Evolutionary conservation across 371 early-diverging fungal species (phyloP), one percentile per base, ranked within the genome.

Genomic region (Capillidium rhysosporum): DNA sequence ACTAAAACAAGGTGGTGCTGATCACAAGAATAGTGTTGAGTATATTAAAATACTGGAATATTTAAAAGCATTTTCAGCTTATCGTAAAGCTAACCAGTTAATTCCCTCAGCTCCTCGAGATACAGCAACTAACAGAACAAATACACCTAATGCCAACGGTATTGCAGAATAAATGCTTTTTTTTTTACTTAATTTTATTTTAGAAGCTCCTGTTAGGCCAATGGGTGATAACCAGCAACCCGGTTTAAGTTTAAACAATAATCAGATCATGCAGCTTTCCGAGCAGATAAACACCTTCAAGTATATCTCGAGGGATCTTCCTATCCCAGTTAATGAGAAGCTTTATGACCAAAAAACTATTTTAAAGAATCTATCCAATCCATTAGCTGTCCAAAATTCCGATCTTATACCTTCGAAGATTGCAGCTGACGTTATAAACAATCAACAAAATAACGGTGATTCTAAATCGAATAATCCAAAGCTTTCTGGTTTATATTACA

Each of bases 251-350:
- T 51, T 51, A 34, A 51, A 18, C 21, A 18, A 20, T 2, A 29
- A 39, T 23, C 51, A 51, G 9, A 29, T 51, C 23, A 18, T 31
- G 34, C 18, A 51, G 23, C 38, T 51, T 8, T 23, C 51, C 10
- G 20, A 21, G 4, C 51, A 51, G 38, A 51, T 51, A 18, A 26
- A 20, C 9, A 20, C 29, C 10, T 51, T 18, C 38, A 51, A 31
- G 40, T 51, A 51, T 18, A n/a, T 51, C 3, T 51, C 51, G 3
- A 51, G 28, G 18, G 28, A 51, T 51, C 38, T 51, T 9, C 51
- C 51, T 16, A 34, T 51, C 7, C 51, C 51, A 18, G 18, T 28
- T n/a, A 38, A 38, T 21, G 30, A 29, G 29, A 28, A 21, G 34
- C 14, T 23, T 1, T 51, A 25, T 23, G 51, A 51, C 28, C 18